Conservation (phyloP, 768 basidiomycete genomes). For the Suillus discolor region DNA sequence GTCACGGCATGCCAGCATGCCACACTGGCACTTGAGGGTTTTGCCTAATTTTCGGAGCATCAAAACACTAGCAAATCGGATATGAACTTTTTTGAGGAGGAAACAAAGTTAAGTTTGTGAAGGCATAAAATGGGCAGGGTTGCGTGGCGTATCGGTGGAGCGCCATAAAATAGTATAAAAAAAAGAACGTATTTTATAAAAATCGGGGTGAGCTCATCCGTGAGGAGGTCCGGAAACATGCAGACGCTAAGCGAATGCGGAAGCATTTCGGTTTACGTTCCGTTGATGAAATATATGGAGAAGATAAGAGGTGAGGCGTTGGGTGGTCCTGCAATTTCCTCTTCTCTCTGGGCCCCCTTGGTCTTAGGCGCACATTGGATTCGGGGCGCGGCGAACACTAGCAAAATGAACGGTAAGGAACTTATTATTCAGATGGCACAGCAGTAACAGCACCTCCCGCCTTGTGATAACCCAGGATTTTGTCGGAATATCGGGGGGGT, state of each 20-base stretch:
- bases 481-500: neutral
- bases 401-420: neutral
- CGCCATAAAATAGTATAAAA: neutral
- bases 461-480: neutral
- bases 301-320: conserved; percentile 4
- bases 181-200: neutral
- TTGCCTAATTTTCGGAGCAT: neutral
- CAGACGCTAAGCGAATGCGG: conserved; percentile 1
- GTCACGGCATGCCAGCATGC: neutral
- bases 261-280: conserved; percentile 6
- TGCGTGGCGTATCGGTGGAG: neutral
- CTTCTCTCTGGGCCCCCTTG: neutral
- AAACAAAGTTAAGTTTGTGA: conserved; percentile 8
- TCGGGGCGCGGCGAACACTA: neutral
- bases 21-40: neutral
- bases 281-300: neutral
- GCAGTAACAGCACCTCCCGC: neutral
- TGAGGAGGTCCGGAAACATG: neutral
- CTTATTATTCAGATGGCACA: neutral
- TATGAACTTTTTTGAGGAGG: conserved; percentile 5
- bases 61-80: conserved; percentile 6
- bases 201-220: neutral
- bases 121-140: neutral
- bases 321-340: neutral
- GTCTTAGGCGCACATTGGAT: neutral